A percentile compares a stretch with the other conserved stretches of the same genome.
These are phyloP conservation scores for Lactarius quietus DNA, from an alignment of 768 basidiomycete species.

Conservation along the genomic window DNA sequence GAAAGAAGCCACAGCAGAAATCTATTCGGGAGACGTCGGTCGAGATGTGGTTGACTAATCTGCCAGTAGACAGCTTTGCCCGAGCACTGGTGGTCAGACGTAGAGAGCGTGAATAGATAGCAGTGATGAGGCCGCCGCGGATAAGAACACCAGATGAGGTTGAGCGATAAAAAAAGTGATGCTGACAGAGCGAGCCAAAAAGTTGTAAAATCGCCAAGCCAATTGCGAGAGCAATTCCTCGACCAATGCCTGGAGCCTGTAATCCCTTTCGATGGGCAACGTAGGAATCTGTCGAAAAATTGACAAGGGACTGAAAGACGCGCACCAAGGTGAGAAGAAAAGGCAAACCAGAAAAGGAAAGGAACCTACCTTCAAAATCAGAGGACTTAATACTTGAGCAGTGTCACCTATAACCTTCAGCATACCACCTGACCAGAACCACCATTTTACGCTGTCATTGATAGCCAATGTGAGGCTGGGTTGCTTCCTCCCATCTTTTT, in stretches of 20 bases:
- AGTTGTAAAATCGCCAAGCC: conserved; percentile 66
- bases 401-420: conserved; percentile 61
- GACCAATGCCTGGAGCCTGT: conserved; percentile 42
- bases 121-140: conserved; percentile 82
- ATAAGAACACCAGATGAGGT: conserved; percentile 74
- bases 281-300: conserved; percentile 64
- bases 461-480: conserved; percentile 66
- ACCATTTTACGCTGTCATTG: conserved; percentile 75
- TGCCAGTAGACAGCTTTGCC: conserved; percentile 78
- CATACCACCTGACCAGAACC: conserved; percentile 71
- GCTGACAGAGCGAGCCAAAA: conserved; percentile 58
- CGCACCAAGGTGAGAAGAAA: neutral
- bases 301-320: conserved; percentile 55
- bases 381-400: conserved; percentile 69
- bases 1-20: conserved; percentile 77
- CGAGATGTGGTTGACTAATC: conserved; percentile 90
- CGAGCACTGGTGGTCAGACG: conserved; percentile 75
- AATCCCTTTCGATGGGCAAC: conserved; percentile 29
- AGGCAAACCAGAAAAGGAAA: neutral
- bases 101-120: conserved; percentile 78
- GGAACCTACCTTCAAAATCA: conserved; percentile 65
- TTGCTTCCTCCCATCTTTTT: conserved; percentile 54
- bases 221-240: conserved; percentile 74
- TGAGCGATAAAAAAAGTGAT: conserved; percentile 83
- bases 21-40: conserved; percentile 91